Percentiles rank a stretch among this genome's conserved stretches.
phyloP scores from a whole-genome alignment of 1,139 yeast species.

The Pichia sp. region DNA sequence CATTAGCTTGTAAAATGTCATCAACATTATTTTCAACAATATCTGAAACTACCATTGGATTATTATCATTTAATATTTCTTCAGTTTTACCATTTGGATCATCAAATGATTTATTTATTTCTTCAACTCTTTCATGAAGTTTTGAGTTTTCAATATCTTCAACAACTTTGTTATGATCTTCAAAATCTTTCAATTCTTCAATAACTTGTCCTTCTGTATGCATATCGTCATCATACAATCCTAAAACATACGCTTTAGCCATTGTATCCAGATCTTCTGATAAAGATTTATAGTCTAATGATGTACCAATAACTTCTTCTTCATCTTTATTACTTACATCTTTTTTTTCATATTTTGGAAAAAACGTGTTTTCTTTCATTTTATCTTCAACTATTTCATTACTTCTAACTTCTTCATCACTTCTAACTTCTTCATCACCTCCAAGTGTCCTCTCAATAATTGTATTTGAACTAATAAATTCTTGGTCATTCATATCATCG shows the following conservation, averaged over 20 bases:
- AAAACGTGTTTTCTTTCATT: not conserved
- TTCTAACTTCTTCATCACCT: conserved; percentile 7
- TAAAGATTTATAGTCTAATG: conserved; percentile 37
- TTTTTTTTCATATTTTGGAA: conserved; percentile 9
- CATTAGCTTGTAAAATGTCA: conserved; percentile 11
- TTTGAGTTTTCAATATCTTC: conserved; percentile 28
- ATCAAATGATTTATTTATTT: conserved; percentile 48
- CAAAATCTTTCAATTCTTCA: conserved; percentile 50
- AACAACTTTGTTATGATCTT: conserved; percentile 43
- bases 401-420: not conserved
- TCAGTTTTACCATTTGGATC: conserved; percentile 42
- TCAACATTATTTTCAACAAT: conserved; percentile 34
- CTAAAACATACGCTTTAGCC: conserved; percentile 56
- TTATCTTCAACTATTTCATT: not conserved
- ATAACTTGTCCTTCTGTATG: conserved; percentile 53
- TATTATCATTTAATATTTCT: conserved; percentile 31
- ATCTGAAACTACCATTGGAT: conserved; percentile 35
- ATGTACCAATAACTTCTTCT: conserved; percentile 25
- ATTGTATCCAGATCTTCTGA: conserved; percentile 46
- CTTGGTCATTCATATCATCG: conserved; percentile 11
- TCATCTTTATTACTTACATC: not conserved
- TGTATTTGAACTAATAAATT: conserved; percentile 2
- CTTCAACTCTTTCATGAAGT: conserved; percentile 34
- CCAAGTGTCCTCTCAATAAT: conserved; percentile 8
- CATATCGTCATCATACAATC: conserved; percentile 56